These are phyloP conservation scores for Golubevia pallescens DNA, from an alignment of 1,284 basidiomycete species.

Conservation along the genomic window DNA sequence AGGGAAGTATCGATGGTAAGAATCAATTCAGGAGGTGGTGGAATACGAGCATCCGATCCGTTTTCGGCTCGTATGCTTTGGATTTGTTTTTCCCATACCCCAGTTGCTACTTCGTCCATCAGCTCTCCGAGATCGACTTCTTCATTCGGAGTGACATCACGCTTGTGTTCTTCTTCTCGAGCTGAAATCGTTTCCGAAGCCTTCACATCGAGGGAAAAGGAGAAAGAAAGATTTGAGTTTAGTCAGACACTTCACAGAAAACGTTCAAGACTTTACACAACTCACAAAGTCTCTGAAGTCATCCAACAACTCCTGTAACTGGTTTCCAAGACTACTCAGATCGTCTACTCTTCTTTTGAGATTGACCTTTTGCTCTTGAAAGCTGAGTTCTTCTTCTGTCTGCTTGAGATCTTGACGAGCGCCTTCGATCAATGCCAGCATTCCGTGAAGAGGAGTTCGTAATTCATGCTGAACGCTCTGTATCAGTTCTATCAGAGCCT, in stretches of 20 bases:
- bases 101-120: conserved; percentile 18
- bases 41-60: conserved; percentile 23
- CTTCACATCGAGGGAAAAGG: no score
- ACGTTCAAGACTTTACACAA: conserved; percentile 74
- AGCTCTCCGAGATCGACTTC: conserved; percentile 26
- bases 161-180: conserved; percentile 17
- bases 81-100: conserved; percentile 18
- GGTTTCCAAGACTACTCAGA: conserved; percentile 25
- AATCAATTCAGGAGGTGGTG: conserved; percentile 39
- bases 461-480: conserved; percentile 45
- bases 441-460: conserved; percentile 34
- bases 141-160: conserved; percentile 19
- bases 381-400: no score
- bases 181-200: conserved; percentile 25
- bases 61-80: conserved; percentile 28
- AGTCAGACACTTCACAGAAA: conserved; percentile 75
- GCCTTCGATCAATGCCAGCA: background rate
- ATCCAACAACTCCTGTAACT: conserved; percentile 23
- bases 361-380: no score
- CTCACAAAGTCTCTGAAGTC: conserved; percentile 26
- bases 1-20: conserved; percentile 31
- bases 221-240: background rate
- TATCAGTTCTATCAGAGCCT: no score
- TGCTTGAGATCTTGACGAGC: no score
- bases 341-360: conserved; percentile 6